These are phyloP conservation scores for Cercospora brassicicola DNA, from an alignment of 2,329 filamentous ascomycete genomes.

Conservation along the genomic window DNA sequence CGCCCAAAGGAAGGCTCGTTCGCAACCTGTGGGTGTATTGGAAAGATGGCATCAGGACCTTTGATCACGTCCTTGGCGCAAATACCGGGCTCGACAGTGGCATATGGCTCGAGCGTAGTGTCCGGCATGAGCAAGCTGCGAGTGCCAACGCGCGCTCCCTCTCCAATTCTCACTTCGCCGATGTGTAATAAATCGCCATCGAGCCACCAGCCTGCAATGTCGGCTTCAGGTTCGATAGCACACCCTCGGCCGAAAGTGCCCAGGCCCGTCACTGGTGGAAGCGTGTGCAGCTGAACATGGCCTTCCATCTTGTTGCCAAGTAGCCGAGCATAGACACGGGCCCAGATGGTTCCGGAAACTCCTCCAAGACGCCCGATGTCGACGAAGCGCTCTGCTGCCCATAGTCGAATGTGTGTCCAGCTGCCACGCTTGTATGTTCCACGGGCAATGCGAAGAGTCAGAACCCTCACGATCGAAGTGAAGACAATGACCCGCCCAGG, in stretches of 20 bases:
- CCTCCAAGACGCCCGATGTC: constrained; percentile 7
- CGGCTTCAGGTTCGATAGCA: constrained; percentile 11
- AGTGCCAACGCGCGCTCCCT: constrained; percentile 5
- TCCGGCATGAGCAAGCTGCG: constrained; percentile 12
- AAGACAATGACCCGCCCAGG: constrained; percentile 2
- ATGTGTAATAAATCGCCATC: constrained; percentile 14
- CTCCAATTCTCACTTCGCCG: constrained; percentile 3
- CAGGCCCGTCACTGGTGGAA: constrained; percentile 11
- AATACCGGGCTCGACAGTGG: constrained; percentile 8
- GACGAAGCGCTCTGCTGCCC: constrained; percentile 11
- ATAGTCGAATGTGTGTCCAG: constrained; percentile 12
- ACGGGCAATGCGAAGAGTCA: constrained; percentile 1
- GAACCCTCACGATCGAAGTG: neutral
- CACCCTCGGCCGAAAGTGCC: constrained; percentile 9
- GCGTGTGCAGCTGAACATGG: constrained; percentile 7
- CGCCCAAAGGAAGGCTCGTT: neutral
- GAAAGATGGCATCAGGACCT: neutral
- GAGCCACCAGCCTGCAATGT: constrained; percentile 13
- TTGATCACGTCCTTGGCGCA: constrained; percentile 2
- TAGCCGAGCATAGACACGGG: constrained; percentile 11
- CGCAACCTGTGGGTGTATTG: neutral
- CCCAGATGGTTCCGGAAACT: constrained; percentile 8
- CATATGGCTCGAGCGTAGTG: constrained; percentile 4
- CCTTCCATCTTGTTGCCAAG: constrained; percentile 5
- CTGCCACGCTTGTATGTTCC: constrained; percentile 10